phyloP scores from a whole-genome alignment of 345 rosid genomes.

The Sonneratia caseolaris region DNA sequence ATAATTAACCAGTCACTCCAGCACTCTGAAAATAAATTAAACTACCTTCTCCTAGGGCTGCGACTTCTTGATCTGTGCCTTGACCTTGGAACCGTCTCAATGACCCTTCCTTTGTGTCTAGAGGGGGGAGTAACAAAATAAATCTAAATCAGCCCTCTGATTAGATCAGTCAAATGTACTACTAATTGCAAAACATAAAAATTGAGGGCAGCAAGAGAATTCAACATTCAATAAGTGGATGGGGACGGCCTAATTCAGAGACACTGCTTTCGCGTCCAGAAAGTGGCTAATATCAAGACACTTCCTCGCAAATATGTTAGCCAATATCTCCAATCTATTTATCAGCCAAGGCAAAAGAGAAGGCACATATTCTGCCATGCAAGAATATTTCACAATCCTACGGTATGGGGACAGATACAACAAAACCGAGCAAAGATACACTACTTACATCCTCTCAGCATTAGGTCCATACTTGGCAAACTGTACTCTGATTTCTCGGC shows the following conservation, averaged over 20 bases:
- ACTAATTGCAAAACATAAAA: background rate
- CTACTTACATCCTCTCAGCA: constrained; percentile 84
- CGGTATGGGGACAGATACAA: background rate
- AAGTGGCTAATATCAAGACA: background rate
- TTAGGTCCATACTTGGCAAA: constrained; percentile 94
- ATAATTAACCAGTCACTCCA: background rate
- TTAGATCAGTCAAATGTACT: background rate
- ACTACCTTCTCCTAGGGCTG: constrained; percentile 28
- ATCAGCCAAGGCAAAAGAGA: background rate
- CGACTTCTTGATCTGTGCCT: constrained; percentile 25
- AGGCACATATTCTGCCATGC: background rate
- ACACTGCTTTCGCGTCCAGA: background rate
- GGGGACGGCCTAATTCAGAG: background rate
- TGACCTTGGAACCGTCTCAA: constrained; percentile 24
- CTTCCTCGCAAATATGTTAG: background rate
- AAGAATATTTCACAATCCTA: background rate
- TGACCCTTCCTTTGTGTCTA: constrained; percentile 32
- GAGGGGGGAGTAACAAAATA: background rate
- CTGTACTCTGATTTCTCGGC: constrained; percentile 89
- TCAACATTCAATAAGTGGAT: background rate
- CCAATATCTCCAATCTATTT: background rate
- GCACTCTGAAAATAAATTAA: background rate
- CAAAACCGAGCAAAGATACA: background rate
- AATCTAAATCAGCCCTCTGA: background rate
- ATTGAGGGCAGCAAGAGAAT: background rate